These are phyloP conservation scores for Sanghuangporus baumii DNA, from an alignment of 1,284 basidiomycete genomes.

Conservation along the genomic window DNA sequence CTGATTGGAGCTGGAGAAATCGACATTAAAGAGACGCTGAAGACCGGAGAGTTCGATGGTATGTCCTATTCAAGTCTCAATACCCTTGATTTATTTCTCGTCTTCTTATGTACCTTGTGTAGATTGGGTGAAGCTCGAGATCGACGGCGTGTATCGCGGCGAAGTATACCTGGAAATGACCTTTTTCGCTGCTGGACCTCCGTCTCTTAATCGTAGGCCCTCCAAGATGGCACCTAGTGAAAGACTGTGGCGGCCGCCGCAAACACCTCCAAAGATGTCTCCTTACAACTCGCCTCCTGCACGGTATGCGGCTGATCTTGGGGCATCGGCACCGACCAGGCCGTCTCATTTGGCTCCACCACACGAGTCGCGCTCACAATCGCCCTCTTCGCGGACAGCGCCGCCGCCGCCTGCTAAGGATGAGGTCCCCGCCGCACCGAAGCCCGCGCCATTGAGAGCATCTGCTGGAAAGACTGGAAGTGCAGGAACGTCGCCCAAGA, in stretches of 20 bases:
- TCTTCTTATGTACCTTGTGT: neutral
- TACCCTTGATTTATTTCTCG: slow-evolving; percentile 1
- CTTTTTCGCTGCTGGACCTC: slow-evolving; percentile 57
- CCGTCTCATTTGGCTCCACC: slow-evolving; percentile 4
- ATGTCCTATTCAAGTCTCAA: slow-evolving; percentile 20
- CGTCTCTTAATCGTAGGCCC: slow-evolving; percentile 39
- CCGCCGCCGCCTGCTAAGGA: slow-evolving; percentile 6
- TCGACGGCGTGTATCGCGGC: slow-evolving; percentile 47
- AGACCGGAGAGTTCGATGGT: slow-evolving; percentile 76
- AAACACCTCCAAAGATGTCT: slow-evolving; percentile 10
- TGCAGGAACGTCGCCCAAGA: neutral
- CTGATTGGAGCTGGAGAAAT: slow-evolving; percentile 56
- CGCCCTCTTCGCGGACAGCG: neutral
- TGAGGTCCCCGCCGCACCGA: slow-evolving; percentile 4
- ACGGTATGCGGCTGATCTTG: neutral
- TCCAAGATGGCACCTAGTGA: slow-evolving; percentile 42
- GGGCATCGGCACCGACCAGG: neutral
- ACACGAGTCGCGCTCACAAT: slow-evolving; percentile 1
- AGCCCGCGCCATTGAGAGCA: neutral
- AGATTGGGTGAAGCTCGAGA: slow-evolving; percentile 66
- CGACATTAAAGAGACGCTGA: slow-evolving; percentile 61
- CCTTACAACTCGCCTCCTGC: neutral
- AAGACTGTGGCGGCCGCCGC: slow-evolving; percentile 27
- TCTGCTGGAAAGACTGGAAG: neutral
- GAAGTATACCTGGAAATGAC: slow-evolving; percentile 79